These are phyloP conservation scores for Baorangia bicolor DNA, from an alignment of 768 basidiomycete genomes.

Conservation along the genomic window DNA sequence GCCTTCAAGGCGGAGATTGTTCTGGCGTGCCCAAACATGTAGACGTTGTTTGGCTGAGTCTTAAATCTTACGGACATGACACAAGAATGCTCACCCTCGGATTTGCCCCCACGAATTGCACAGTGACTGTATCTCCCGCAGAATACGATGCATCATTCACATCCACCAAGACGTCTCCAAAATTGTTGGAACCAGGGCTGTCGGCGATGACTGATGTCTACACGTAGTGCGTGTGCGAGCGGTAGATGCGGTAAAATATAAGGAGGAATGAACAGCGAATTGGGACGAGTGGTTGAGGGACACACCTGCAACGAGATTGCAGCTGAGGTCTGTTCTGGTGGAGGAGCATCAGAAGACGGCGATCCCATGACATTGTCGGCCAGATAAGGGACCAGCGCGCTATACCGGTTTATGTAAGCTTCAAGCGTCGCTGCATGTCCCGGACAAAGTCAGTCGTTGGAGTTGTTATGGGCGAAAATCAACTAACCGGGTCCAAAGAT, in stretches of 20 bases:
- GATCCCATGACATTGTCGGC: constrained; percentile 44
- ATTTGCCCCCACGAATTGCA: constrained; percentile 72
- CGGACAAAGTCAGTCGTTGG: not conserved
- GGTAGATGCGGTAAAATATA: not conserved
- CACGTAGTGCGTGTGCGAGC: not conserved
- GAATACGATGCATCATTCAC: constrained; percentile 50
- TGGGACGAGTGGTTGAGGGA: not conserved
- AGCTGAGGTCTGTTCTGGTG: constrained; percentile 59
- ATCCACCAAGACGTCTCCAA: constrained; percentile 61
- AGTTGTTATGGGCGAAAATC: not conserved
- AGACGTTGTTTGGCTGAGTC: not conserved
- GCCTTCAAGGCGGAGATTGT: constrained; percentile 71
- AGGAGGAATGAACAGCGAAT: not conserved
- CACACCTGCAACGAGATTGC: constrained; percentile 67
- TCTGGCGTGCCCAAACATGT: constrained; percentile 40
- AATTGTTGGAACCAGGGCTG: constrained; percentile 50
- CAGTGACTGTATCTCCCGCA: constrained; percentile 57
- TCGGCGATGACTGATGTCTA: constrained; percentile 67
- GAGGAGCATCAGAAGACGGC: constrained; percentile 62
- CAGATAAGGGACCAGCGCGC: constrained; percentile 61
- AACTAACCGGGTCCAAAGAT: constrained; percentile 70
- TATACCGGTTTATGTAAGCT: constrained; percentile 76
- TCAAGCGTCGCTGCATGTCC: constrained; percentile 61
- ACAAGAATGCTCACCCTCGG: constrained; percentile 53
- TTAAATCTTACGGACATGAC: not conserved